These are phyloP conservation scores for Lasiosphaeria ovina DNA, from an alignment of 495 filamentous ascomycete species.

Conservation along the genomic window DNA sequence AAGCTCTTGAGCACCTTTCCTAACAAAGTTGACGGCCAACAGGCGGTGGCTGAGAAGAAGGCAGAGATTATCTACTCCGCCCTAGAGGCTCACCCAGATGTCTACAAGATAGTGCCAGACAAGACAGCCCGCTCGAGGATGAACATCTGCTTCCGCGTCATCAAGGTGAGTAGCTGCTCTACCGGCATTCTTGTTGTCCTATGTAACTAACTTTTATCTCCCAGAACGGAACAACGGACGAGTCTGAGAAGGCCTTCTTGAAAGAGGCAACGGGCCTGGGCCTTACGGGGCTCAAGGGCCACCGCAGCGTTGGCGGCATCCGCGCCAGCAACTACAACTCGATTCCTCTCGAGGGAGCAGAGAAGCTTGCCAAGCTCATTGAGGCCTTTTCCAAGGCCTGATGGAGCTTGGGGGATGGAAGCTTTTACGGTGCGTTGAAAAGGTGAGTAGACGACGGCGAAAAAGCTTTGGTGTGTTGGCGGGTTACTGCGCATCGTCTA, in stretches of 20 bases:
- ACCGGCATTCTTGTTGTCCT: neutral
- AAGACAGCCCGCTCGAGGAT: conserved; percentile 74
- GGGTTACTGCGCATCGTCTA: too few relatives aligned
- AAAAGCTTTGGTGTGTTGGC: neutral
- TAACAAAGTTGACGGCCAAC: conserved; percentile 67
- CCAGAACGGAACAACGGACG: conserved; percentile 56
- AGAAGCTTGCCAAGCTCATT: conserved; percentile 60
- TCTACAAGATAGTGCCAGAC: conserved; percentile 72
- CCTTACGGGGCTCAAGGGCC: conserved; percentile 74
- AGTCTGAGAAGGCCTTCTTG: conserved; percentile 72
- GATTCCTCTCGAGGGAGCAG: conserved; percentile 53
- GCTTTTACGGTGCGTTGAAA: neutral
- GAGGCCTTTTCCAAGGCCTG: conserved; percentile 51
- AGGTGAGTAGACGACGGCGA: neutral
- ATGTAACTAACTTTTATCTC: neutral
- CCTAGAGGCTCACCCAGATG: conserved; percentile 66
- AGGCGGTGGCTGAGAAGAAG: conserved; percentile 69
- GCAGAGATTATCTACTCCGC: conserved; percentile 68
- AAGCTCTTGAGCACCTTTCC: conserved; percentile 58
- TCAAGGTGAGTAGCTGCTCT: conserved; percentile 32
- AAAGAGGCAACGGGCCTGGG: conserved; percentile 61
- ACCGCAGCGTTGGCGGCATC: conserved; percentile 75
- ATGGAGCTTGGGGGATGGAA: neutral
- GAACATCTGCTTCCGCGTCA: conserved; percentile 88
- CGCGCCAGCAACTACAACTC: conserved; percentile 66